Conservation (phyloP, 2,329 filamentous ascomycete genomes). For the Fusarium anguioides region DNA sequence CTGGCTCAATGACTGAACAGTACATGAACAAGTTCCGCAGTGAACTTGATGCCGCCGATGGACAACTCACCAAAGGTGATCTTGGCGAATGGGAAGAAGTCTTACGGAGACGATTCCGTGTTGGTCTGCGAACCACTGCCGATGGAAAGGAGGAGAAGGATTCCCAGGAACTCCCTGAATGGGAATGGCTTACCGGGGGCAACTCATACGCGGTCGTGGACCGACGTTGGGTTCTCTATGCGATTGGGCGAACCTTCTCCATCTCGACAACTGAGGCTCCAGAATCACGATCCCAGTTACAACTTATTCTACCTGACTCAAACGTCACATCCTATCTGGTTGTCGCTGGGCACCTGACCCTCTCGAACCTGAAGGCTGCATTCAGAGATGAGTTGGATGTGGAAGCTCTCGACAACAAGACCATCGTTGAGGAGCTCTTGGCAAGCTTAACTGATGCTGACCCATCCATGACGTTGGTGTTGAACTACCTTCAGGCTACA, state of each 20-base stretch:
- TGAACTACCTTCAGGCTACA: constrained; percentile 73
- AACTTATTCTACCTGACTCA: constrained; percentile 59
- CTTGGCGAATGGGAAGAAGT: constrained; percentile 62
- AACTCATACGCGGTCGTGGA: constrained; percentile 66
- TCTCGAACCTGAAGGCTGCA: constrained; percentile 68
- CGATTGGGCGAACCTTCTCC: constrained; percentile 70
- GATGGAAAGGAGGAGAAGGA: constrained; percentile 39
- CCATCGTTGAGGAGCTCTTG: constrained; percentile 70
- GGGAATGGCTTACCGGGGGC: constrained; percentile 61
- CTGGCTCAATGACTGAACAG: constrained; percentile 62
- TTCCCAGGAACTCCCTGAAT: constrained; percentile 54
- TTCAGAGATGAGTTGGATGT: constrained; percentile 61
- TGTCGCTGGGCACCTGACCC: constrained; percentile 68
- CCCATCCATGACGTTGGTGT: constrained; percentile 73
- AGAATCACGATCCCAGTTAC: constrained; percentile 47
- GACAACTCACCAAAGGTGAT: constrained; percentile 58
- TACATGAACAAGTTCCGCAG: constrained; percentile 60
- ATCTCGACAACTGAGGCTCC: constrained; percentile 60
- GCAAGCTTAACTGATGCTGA: constrained; percentile 73
- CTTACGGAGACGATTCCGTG: constrained; percentile 61
- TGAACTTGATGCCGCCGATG: constrained; percentile 61
- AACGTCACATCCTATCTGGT: constrained; percentile 69
- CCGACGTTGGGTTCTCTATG: constrained; percentile 72
- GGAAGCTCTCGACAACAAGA: constrained; percentile 57
- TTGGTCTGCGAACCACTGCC: constrained; percentile 49